Evolutionary conservation across 1,284 basidiomycete genomes (phyloP).

Genomic region (Naganishia cerealis): DNA sequence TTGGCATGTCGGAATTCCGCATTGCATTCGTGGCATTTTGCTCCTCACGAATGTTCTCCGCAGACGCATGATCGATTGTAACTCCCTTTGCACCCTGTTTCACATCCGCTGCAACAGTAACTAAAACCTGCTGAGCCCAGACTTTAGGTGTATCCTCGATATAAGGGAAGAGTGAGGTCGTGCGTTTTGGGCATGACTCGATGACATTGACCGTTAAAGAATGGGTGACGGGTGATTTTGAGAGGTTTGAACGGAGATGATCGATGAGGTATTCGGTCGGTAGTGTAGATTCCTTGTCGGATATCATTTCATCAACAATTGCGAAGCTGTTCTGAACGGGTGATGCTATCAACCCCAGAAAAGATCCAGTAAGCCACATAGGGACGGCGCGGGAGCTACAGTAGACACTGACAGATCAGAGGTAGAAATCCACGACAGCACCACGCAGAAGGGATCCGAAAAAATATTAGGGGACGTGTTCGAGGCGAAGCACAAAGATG

Average conservation of each 20-base stretch:
- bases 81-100: background rate
- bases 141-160: constrained; percentile 58
- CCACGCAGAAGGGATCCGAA: too few relatives aligned
- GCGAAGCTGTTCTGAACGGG: background rate
- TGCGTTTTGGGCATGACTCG: constrained; percentile 63
- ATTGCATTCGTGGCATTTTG: constrained; percentile 22
- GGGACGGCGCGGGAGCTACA: background rate
- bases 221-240: constrained; percentile 56
- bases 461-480: too few relatives aligned
- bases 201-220: constrained; percentile 73
- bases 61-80: background rate
- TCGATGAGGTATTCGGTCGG: constrained; percentile 61
- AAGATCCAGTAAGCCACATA: background rate
- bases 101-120: constrained; percentile 68
- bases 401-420: background rate
- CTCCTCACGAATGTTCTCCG: constrained; percentile 55
- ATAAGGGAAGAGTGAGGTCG: constrained; percentile 68
- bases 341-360: background rate
- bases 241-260: constrained; percentile 63
- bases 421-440: too few relatives aligned
- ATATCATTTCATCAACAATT: background rate
- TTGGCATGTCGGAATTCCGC: background rate
- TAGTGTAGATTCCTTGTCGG: background rate
- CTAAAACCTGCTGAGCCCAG: constrained; percentile 59
- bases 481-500: too few relatives aligned